Evolutionary conservation across 1,284 basidiomycete genomes (phyloP).

Genomic region (Irpex rosettiformis): DNA sequence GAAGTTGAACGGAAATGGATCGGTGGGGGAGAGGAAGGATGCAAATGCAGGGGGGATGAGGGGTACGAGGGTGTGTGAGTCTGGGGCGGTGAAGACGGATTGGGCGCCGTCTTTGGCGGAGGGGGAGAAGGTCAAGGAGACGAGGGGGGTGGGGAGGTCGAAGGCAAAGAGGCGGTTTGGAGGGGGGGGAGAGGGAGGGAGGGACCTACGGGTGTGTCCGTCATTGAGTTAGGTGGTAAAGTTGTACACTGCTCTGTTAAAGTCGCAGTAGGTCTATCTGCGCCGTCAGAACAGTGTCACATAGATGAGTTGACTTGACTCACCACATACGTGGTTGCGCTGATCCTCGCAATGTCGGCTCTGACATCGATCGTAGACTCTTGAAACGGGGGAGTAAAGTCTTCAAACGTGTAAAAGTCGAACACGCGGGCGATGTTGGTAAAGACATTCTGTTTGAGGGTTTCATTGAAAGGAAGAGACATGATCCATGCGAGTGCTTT

Average conservation of each 20-base stretch:
- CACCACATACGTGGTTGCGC: background rate
- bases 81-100: conserved; percentile 53
- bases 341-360: background rate
- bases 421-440: background rate
- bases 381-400: background rate
- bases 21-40: conserved; percentile 44
- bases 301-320: no score
- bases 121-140: conserved; percentile 49
- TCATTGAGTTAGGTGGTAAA: conserved; percentile 59
- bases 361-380: background rate
- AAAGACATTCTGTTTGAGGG: background rate
- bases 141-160: conserved; percentile 57
- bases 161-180: conserved; percentile 51
- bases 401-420: background rate
- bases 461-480: background rate
- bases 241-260: conserved; percentile 55
- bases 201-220: conserved; percentile 54
- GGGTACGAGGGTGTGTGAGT: conserved; percentile 47
- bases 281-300: background rate
- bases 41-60: conserved; percentile 45
- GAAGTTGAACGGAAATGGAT: conserved; percentile 46
- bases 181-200: background rate
- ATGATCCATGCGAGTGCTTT: background rate
- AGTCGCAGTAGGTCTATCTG: conserved; percentile 48
- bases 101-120: conserved; percentile 46